These are phyloP conservation scores for Clavispora vitiphila DNA, from an alignment of 805 yeast genomes.

Conservation along the genomic window DNA sequence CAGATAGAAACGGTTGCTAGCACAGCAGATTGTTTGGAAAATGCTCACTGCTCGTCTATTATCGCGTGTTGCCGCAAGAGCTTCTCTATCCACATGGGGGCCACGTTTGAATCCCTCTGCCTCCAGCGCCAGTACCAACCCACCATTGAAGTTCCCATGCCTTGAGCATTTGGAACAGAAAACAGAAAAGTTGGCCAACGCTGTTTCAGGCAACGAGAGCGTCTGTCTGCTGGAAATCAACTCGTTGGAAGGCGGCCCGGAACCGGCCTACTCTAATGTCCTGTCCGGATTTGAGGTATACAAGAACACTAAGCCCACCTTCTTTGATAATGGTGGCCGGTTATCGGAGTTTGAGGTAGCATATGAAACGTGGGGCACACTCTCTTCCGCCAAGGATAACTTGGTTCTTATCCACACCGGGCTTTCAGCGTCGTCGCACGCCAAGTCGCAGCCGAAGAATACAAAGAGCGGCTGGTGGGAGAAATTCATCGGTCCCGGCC, in stretches of 20 bases:
- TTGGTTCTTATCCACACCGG: constrained; percentile 86
- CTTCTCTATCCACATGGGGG: not conserved
- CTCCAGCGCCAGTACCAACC: constrained; percentile 28
- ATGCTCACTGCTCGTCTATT: not conserved
- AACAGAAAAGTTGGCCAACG: constrained; percentile 29
- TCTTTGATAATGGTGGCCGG: constrained; percentile 76
- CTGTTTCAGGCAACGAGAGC: constrained; percentile 6
- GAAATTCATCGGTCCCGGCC: constrained; percentile 80
- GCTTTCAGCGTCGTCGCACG: constrained; percentile 89
- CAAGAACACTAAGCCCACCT: constrained; percentile 52
- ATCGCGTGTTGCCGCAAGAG: not conserved
- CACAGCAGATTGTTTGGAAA: not conserved
- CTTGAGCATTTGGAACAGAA: constrained; percentile 68
- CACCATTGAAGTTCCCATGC: constrained; percentile 78
- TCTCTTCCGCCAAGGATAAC: constrained; percentile 60
- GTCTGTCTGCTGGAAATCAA: constrained; percentile 8
- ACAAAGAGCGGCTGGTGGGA: constrained; percentile 93
- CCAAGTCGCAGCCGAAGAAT: constrained; percentile 71
- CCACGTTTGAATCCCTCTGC: not conserved
- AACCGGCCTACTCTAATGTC: constrained; percentile 74
- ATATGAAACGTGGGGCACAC: constrained; percentile 85
- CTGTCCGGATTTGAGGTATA: constrained; percentile 61
- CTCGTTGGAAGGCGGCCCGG: constrained; percentile 67
- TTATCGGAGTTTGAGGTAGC: constrained; percentile 78
- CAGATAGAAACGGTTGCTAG: not conserved